Evolutionary conservation across 108 stramenopile genomes (phyloP), one percentile per base, ranked within the genome.

Genomic region (Cyclotella choctawhatcheeana): DNA sequence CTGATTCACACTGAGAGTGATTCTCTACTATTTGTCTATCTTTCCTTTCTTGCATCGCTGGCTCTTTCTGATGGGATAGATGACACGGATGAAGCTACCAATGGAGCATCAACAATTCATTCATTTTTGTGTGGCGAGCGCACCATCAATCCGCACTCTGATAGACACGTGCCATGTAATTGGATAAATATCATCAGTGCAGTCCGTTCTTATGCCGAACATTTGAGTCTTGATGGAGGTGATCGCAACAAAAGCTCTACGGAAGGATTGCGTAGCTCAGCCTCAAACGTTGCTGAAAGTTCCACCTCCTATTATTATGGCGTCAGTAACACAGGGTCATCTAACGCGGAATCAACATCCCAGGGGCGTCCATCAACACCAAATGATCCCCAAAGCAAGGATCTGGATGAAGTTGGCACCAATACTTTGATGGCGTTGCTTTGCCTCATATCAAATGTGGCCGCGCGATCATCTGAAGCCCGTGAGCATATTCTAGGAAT

Each of bases 251-350:
- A 68, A 40, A 67, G 50, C 44, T 26, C 70, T 2, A 34, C 66
- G 12, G 76, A 77, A 52, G 54, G 60, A 18, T 21, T 77, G 21
- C 68, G 68, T 47, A 67, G 64, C 55, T 58, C 65, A 20, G 52
- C 74, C 24, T 31, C 64, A 12, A 59, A 69, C 5, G 55, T 74
- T 5, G 56, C 45, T 34, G 75, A 68, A 37, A 30, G 71, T 24
- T 73, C 73, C 5, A 89, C 89, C 7, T 77, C 86, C 2, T 93
- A 93, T 71, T 93, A 93, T 70, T 93, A 93, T 75, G 86, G 85
- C 44, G 55, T 82, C 34, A 85, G 85, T 40, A 69, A 62, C 20
- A 51, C 77, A 52, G 54, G 44, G 60, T 37, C 73, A 24, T 58
- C 73, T 3, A 66, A 32, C 32, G 58, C 60, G 0, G 54, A 71